phyloP scores from a whole-genome alignment of 192 early-diverging fungal genomes.

The Backusella psychrophila region DNA sequence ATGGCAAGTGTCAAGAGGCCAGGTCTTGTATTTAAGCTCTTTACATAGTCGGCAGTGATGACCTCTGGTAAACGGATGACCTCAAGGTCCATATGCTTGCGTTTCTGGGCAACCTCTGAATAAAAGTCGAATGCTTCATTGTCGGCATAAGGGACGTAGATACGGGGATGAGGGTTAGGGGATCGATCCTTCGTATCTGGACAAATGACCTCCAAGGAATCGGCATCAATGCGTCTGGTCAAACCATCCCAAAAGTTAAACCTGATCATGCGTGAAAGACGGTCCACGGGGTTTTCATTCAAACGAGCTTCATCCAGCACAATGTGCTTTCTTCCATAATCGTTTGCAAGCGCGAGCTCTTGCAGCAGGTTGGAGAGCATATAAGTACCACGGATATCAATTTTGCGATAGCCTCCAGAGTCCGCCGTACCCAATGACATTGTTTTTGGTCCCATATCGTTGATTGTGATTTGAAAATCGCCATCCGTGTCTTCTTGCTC shows the following conservation, averaged over 20 bases:
- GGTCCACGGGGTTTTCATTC: slow-evolving; percentile 91
- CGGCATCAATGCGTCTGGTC: slow-evolving; percentile 76
- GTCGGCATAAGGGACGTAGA: slow-evolving; percentile 90
- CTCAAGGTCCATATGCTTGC: slow-evolving; percentile 70
- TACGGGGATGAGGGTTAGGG: slow-evolving; percentile 74
- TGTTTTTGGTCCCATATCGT: slow-evolving; percentile 88
- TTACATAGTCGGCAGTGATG: slow-evolving; percentile 89
- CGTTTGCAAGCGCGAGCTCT: slow-evolving; percentile 88
- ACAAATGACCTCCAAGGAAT: slow-evolving; percentile 87
- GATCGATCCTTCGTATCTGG: slow-evolving; percentile 87
- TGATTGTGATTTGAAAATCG: slow-evolving; percentile 92
- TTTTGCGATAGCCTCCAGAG: slow-evolving; percentile 83
- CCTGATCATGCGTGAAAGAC: slow-evolving; percentile 85
- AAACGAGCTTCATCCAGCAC: slow-evolving; percentile 85
- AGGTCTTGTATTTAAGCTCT: slow-evolving; percentile 82
- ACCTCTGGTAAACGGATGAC: slow-evolving; percentile 79
- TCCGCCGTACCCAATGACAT: slow-evolving; percentile 83
- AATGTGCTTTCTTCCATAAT: slow-evolving; percentile 82
- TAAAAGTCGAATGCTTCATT: slow-evolving; percentile 79
- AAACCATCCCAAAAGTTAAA: slow-evolving; percentile 95
- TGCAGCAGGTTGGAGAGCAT: slow-evolving; percentile 92
- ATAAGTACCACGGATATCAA: slow-evolving; percentile 93
- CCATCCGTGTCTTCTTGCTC: slow-evolving; percentile 95
- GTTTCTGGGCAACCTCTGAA: slow-evolving; percentile 56
- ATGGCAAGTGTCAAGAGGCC: slow-evolving; percentile 88